phyloP scores from a whole-genome alignment of 352 stramenopile genomes.

The Aphanomyces euteiches region DNA sequence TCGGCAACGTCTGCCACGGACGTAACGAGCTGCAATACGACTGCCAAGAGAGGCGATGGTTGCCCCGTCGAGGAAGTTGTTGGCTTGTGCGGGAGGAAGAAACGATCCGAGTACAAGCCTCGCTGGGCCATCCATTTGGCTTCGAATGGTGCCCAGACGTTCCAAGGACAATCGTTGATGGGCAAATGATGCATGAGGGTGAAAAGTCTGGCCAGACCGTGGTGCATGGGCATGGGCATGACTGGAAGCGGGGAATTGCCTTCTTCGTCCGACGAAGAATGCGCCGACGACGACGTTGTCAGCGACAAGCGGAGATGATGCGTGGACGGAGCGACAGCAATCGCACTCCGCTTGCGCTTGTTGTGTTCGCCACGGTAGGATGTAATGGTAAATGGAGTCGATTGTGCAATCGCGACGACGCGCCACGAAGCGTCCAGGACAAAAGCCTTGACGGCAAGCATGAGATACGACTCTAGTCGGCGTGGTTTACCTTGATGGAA shows the following conservation, averaged over 20 bases:
- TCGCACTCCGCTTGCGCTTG: slow-evolving; percentile 25
- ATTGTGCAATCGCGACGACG: slow-evolving; percentile 37
- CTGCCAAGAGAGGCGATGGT: neutral
- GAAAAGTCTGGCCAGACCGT: neutral
- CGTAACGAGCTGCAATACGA: neutral
- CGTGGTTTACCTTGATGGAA: slow-evolving; percentile 35
- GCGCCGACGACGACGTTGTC: neutral
- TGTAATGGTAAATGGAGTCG: slow-evolving; percentile 41
- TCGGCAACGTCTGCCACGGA: neutral
- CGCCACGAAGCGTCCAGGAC: slow-evolving; percentile 39
- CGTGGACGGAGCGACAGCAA: neutral
- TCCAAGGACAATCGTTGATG: neutral
- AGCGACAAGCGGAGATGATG: slow-evolving; percentile 3
- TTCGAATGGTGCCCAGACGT: slow-evolving; percentile 7
- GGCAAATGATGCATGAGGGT: neutral
- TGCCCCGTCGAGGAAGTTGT: neutral
- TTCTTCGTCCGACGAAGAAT: slow-evolving; percentile 3
- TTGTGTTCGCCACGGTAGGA: slow-evolving; percentile 43
- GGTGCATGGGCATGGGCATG: neutral
- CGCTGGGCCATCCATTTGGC: neutral
- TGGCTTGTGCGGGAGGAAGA: neutral
- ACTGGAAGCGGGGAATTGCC: neutral
- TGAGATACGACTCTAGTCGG: neutral
- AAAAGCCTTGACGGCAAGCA: slow-evolving; percentile 33
- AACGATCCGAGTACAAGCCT: neutral